These are phyloP conservation scores for Escovopsis weberi DNA, from an alignment of 2,329 filamentous ascomycete genomes.

Conservation along the genomic window DNA sequence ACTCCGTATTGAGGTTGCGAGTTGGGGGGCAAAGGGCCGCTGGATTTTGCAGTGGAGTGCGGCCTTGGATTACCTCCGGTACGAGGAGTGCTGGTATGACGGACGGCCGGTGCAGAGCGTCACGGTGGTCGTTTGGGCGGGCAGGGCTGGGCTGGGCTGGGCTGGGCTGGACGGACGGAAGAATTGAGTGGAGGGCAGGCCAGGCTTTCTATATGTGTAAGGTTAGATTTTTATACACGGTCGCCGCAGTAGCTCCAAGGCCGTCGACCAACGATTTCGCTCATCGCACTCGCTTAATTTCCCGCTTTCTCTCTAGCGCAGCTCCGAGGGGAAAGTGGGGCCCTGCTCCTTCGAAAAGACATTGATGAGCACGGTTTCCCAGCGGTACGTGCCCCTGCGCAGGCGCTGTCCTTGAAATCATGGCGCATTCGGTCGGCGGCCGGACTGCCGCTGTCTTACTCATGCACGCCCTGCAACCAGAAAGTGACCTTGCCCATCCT, in stretches of 20 bases:
- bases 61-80: too few relatives aligned
- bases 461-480: too few relatives aligned
- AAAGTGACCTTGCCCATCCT: too few relatives aligned
- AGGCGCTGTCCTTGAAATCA: too few relatives aligned
- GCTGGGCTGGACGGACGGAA: slow-evolving; percentile 15
- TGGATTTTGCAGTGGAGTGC: too few relatives aligned
- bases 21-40: too few relatives aligned
- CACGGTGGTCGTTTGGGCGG: slow-evolving; percentile 2
- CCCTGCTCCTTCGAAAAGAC: not conserved
- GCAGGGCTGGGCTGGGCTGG: slow-evolving; percentile 7
- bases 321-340: slow-evolving; percentile 5
- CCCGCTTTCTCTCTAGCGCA: slow-evolving; percentile 21
- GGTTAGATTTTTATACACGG: slow-evolving; percentile 32
- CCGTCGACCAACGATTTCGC: slow-evolving; percentile 20
- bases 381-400: too few relatives aligned
- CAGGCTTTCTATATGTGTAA: slow-evolving; percentile 29
- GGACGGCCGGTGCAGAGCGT: not conserved
- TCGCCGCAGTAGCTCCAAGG: slow-evolving; percentile 7
- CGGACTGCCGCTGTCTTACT: too few relatives aligned
- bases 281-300: slow-evolving; percentile 22
- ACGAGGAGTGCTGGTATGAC: slow-evolving; percentile 1
- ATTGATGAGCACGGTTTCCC: too few relatives aligned
- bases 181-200: slow-evolving; percentile 30
- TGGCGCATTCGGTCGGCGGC: too few relatives aligned
- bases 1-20: not conserved